A percentile compares a stretch with the other conserved stretches of the same genome.
phyloP scores from a whole-genome alignment of 768 basidiomycete species.

The Solioccasus polychromus region DNA sequence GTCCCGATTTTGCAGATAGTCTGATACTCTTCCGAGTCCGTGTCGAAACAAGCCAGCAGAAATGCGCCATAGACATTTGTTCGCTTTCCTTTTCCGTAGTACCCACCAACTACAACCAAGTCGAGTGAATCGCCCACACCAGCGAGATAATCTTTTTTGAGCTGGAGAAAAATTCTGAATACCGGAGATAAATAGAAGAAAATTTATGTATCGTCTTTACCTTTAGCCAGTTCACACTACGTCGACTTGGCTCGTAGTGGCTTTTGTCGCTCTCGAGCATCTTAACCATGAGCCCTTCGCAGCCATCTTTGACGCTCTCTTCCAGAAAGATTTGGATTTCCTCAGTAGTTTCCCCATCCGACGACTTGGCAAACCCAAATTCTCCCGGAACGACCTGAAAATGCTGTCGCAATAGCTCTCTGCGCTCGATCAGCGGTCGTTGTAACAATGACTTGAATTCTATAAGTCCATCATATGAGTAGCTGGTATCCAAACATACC shows the following conservation, averaged over 20 bases:
- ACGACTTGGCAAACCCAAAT: constrained; percentile 90
- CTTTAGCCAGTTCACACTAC: constrained; percentile 98
- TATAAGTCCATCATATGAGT: not conserved
- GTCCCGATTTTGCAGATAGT: constrained; percentile 99
- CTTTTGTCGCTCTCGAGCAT: constrained; percentile 92
- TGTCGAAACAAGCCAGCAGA: constrained; percentile 94
- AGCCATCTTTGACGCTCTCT: constrained; percentile 96
- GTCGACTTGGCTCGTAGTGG: constrained; percentile 91
- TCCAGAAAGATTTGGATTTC: constrained; percentile 95
- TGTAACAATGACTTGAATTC: constrained; percentile 72
- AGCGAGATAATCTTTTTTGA: constrained; percentile 97
- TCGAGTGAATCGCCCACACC: constrained; percentile 97
- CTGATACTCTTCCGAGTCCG: constrained; percentile 91
- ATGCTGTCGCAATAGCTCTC: constrained; percentile 72
- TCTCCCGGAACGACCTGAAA: constrained; percentile 84
- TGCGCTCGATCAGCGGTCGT: constrained; percentile 68
- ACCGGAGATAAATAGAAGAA: not conserved
- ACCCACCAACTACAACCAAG: constrained; percentile 95
- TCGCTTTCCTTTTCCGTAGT: constrained; percentile 97
- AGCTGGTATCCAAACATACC: constrained; percentile 39
- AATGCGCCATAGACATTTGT: constrained; percentile 98
- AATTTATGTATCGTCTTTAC: constrained; percentile 43
- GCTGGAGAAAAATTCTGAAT: constrained; percentile 43
- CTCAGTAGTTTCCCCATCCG: constrained; percentile 85
- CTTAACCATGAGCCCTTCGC: constrained; percentile 99